phyloP scores from a whole-genome alignment of 2,329 filamentous ascomycete species.

The Myriangium duriaei region DNA sequence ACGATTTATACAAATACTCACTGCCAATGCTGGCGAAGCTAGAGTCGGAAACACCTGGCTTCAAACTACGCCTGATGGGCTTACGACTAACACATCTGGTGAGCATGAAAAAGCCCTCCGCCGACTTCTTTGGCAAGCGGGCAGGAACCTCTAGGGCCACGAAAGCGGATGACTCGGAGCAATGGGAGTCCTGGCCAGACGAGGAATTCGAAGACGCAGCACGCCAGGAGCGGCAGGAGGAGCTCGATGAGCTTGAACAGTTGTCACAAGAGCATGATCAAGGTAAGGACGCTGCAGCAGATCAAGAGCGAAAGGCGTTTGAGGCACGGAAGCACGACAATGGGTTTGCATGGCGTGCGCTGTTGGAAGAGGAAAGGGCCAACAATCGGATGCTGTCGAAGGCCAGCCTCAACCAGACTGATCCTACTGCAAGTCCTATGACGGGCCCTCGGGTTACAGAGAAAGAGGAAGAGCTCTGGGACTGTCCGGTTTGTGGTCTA shows the following conservation, averaged over 20 bases:
- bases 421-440: conserved; percentile 17
- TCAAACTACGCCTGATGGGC: conserved; percentile 78
- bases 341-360: conserved; percentile 21
- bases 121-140: conserved; percentile 57
- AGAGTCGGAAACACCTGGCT: conserved; percentile 65
- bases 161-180: conserved; percentile 31
- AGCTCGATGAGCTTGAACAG: conserved; percentile 48
- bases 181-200: conserved; percentile 59
- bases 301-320: conserved; percentile 14
- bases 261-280: conserved; percentile 46
- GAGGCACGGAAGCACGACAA: conserved; percentile 19
- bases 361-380: conserved; percentile 19
- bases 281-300: neutral
- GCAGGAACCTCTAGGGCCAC: conserved; percentile 26
- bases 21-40: conserved; percentile 75
- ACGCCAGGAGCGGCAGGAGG: conserved; percentile 46
- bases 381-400: conserved; percentile 14
- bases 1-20: conserved; percentile 72
- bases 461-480: conserved; percentile 51
- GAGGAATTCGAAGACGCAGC: conserved; percentile 52
- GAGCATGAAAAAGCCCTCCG: conserved; percentile 68
- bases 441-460: no score
- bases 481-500: conserved; percentile 75
- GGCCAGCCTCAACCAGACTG: conserved; percentile 9
- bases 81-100: conserved; percentile 77